Evolutionary conservation across 2,329 filamentous ascomycete genomes (phyloP), one percentile per base, ranked within the genome.

Genomic region (Curvularia verruculosa): DNA sequence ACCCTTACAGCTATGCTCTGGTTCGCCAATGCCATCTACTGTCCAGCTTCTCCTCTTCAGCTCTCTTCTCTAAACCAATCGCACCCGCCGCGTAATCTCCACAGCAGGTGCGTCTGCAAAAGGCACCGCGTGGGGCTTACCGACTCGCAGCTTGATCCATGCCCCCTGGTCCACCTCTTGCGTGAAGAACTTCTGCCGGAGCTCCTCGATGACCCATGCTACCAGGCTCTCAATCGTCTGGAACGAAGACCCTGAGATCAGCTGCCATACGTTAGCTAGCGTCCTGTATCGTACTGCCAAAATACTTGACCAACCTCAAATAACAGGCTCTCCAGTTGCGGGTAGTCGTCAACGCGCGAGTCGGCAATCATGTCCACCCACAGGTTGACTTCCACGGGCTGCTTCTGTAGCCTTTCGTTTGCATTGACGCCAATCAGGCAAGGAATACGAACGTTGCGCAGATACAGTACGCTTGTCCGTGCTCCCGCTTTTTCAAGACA

Each of bases 41-140:
- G 26, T 29, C 26, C 26, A 29, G 8, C 2, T 7, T 8, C 2
- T 29, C 29, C 40, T 41, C 26, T 44, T 23, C 26, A 15, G 34
- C n/a, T 19, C 46, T 37, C 18, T 13, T 29, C 49, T n/a, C 48
- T 54, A 59, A 49, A 47, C 59, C 39, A 41, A 40, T 34, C 54
- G 59, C 26, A 70, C 62, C 21, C 64, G 61, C 2, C 73, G 70
- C 23, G 70, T 58, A 34, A 88, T 80, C 72, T 91, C 88, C 5
- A 92, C 86, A 4, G 83, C 81, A 0, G 89, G 88, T 10, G 86
- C 87, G 62, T 91, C 89, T 1, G 90, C 90, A 66, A 89, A 85
- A 0, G 86, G 84, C 19, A 92, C 87, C 0, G 90, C 90, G 12
- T 88, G 86, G 2, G 90, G 90, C 77, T 92, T 92, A 75, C 87